Percentiles rank a stretch among this genome's conserved stretches.
Evolutionary conservation across 495 filamentous ascomycete genomes (phyloP).

Genomic region (Daldinia caldariorum): DNA sequence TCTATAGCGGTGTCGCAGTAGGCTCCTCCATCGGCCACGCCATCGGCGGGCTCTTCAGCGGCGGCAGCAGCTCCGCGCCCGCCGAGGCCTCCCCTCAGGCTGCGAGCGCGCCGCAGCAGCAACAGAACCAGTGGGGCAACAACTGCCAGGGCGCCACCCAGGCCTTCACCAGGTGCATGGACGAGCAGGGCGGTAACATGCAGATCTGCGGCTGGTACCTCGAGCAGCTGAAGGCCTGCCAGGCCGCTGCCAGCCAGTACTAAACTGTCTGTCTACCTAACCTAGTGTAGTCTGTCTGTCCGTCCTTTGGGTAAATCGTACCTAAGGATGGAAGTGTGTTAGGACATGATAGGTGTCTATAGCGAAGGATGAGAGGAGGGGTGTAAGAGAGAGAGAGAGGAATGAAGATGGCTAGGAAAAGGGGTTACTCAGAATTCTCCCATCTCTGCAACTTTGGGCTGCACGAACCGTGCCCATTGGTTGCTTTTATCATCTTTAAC

Average conservation of each 20-base stretch:
- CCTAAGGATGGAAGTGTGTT: no score
- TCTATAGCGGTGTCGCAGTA: constrained; percentile 94
- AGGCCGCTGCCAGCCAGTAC: constrained; percentile 87
- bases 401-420: not conserved
- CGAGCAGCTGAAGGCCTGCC: constrained; percentile 97
- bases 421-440: not conserved
- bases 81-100: constrained; percentile 58
- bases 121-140: constrained; percentile 65
- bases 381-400: not conserved
- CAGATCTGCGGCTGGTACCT: constrained; percentile 97
- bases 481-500: not conserved
- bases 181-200: constrained; percentile 91
- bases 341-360: no score
- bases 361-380: no score
- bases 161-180: constrained; percentile 93
- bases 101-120: constrained; percentile 47
- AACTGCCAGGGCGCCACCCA: constrained; percentile 83
- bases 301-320: not conserved
- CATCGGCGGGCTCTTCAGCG: constrained; percentile 82
- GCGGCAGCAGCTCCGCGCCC: constrained; percentile 70
- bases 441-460: not conserved
- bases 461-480: not conserved
- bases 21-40: constrained; percentile 95
- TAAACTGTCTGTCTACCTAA: constrained; percentile 54
- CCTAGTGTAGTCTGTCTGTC: no score